Percentiles rank a stretch among this genome's conserved stretches.
These are phyloP conservation scores for Zarea fungicola DNA, from an alignment of 2,329 filamentous ascomycete species.

Conservation along the genomic window DNA sequence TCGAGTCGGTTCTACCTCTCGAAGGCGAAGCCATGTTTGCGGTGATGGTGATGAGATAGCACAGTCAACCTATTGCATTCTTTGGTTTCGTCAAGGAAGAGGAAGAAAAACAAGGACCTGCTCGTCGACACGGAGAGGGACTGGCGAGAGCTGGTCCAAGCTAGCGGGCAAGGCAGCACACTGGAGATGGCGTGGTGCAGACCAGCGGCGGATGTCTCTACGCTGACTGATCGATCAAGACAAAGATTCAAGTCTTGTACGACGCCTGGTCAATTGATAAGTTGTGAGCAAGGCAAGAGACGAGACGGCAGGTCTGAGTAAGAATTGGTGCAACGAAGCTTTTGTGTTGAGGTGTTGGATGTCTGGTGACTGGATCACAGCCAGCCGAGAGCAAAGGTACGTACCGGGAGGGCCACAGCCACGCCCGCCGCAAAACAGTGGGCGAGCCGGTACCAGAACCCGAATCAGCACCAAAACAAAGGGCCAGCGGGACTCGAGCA, in stretches of 20 bases:
- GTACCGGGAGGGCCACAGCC: not conserved
- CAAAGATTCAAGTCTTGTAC: too few species aligned
- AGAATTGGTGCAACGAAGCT: constrained; percentile 1
- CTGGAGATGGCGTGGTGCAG: too few species aligned
- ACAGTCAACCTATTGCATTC: constrained; percentile 4
- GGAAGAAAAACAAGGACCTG: not conserved
- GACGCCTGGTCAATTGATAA: not conserved
- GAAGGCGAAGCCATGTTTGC: constrained; percentile 13
- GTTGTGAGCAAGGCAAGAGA: not conserved
- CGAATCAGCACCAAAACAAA: too few species aligned
- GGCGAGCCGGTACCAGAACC: too few species aligned
- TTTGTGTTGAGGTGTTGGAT: constrained; percentile 2
- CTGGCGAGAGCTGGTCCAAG: constrained; percentile 4
- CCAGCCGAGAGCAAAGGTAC: not conserved
- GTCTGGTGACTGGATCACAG: constrained; percentile 9
- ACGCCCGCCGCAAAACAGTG: not conserved
- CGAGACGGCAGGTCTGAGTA: constrained; percentile 1
- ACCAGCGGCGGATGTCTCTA: too few species aligned
- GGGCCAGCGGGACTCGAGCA: not conserved
- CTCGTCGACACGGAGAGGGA: not conserved
- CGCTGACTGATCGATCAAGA: too few species aligned
- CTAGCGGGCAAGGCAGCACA: too few species aligned
- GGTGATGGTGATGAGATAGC: not conserved
- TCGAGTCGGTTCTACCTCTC: constrained; percentile 13
- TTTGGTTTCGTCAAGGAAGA: not conserved